Base-by-base conservation (phyloP, 2,329 filamentous ascomycete species). In the Dactylellina parvicollis region DNA sequence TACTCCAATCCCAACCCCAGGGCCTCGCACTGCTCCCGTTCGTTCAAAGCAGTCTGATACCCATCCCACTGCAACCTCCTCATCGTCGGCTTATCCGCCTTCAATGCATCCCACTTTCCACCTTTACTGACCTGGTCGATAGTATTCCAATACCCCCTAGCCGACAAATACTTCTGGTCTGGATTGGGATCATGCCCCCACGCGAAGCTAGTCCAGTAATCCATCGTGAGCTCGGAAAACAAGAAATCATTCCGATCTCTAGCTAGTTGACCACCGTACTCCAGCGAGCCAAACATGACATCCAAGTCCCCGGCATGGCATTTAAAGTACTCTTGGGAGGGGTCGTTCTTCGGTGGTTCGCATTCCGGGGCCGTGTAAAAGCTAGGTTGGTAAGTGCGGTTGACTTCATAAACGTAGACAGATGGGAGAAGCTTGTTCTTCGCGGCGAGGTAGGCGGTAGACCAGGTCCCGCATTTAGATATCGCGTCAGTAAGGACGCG, bases 301-400 rank as follows among this genome's bases (percentile, higher is more conserved):
- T 80, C 77, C 59, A 82, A 79, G 61, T 82, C 81, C 8, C 81
- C 81, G 1, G 79, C 80, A 60, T 83, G 81, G 76, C 81, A 83
- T 72, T 82, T 82, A 75, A 79, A 80, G 76, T 83, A 83, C 64
- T 82, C 81, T 4, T 56, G 46, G 22, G 78, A 75, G 1, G 81
- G 80, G 28, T 60, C 40, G 28, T 52, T n/a, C 18, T 44, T 36
- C 7, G 78, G 77, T 20, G 80, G 76, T 24, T 75, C 75, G 74
- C 80, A 82, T 76, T 78, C 78, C n/a, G 75, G 71, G 10, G 75
- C 75, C 8, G 78, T 79, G 75, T 79, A 80, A 0, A 77, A 76
- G 0, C 61, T 18, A 2, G 76, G 77, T 65, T 79, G 81, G 76
- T 82, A 83, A 2, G 80, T 82, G 47, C 81, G 77, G 75, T 83